Evolutionary conservation across 495 filamentous ascomycete genomes (phyloP).

Genomic region (Immersiella caudata): DNA sequence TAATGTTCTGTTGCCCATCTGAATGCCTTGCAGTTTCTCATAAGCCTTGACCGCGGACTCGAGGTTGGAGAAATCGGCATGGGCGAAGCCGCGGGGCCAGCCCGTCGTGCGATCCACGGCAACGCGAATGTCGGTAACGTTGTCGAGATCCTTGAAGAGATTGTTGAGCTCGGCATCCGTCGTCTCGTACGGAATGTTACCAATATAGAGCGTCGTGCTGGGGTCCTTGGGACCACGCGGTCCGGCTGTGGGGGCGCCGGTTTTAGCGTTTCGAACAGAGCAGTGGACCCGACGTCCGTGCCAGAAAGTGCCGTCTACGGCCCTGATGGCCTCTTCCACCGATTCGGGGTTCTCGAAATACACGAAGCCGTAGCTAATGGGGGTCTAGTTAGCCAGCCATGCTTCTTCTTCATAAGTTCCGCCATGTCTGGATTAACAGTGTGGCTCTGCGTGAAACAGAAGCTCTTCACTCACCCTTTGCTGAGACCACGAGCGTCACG

Average conservation of each 20-base stretch:
- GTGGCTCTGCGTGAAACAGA: conserved; percentile 1
- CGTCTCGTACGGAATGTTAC: conserved; percentile 88
- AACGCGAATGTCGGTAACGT: conserved; percentile 80
- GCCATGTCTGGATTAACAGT: too few relatives aligned
- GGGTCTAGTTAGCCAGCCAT: conserved; percentile 32
- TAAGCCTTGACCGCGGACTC: conserved; percentile 61
- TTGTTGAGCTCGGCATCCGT: conserved; percentile 84
- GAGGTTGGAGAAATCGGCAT: conserved; percentile 79
- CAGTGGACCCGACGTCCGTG: conserved; percentile 72
- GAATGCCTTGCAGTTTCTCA: conserved; percentile 58
- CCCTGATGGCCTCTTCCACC: conserved; percentile 63
- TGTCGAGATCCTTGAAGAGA: conserved; percentile 71
- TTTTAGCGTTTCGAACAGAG: conserved; percentile 53
- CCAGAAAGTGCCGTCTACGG: conserved; percentile 69
- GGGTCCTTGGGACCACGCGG: conserved; percentile 39
- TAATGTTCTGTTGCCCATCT: conserved; percentile 67
- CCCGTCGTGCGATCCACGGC: conserved; percentile 89
- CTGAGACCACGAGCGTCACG: conserved; percentile 75
- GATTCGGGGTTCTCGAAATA: conserved; percentile 61
- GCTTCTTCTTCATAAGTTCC: too few relatives aligned
- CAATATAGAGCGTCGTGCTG: conserved; percentile 76
- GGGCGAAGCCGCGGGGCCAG: conserved; percentile 84
- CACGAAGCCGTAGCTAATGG: conserved; percentile 75
- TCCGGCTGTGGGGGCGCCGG: too few relatives aligned
- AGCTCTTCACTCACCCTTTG: conserved; percentile 70